Percentiles rank a stretch among this genome's conserved stretches.
phyloP scores from a whole-genome alignment of 352 stramenopile genomes.

The Globisporangium middletonii region DNA sequence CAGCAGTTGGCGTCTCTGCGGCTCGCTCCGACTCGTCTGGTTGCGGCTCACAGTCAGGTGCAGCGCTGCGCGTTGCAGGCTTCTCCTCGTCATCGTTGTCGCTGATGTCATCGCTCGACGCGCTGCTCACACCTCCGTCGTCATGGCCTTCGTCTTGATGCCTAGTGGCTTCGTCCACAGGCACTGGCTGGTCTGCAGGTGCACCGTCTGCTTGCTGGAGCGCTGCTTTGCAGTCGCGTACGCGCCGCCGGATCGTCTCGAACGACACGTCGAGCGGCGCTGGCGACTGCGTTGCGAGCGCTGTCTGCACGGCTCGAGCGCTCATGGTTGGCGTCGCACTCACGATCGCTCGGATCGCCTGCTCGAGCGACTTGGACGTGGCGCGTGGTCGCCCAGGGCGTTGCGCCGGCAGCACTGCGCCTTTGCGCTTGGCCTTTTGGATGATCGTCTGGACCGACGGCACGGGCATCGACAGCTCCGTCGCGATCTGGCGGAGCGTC shows the following conservation, averaged over 20 bases:
- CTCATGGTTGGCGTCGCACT: conserved; percentile 12
- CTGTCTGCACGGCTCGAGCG: conserved; percentile 21
- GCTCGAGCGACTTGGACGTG: conserved; percentile 24
- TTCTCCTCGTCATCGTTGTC: too few species aligned
- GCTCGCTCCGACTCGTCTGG: background rate
- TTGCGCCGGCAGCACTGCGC: conserved; percentile 15
- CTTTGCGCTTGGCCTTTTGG: conserved; percentile 26
- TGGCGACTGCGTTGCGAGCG: conserved; percentile 13
- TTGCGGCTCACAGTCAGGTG: background rate
- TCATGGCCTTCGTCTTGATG: background rate
- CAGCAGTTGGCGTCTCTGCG: too few species aligned
- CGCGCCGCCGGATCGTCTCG: conserved; percentile 33
- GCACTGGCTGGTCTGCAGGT: background rate
- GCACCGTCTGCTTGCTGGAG: conserved; percentile 1
- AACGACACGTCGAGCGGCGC: conserved; percentile 22
- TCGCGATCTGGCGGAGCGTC: conserved; percentile 24
- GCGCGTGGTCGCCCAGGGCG: conserved; percentile 23
- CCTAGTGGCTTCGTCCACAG: too few species aligned
- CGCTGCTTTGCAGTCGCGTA: conserved; percentile 22
- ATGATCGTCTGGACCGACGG: conserved; percentile 30
- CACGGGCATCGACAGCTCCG: conserved; percentile 22
- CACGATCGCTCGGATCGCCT: conserved; percentile 22
- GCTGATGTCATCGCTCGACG: background rate
- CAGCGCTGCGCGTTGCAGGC: too few species aligned
- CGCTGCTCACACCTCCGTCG: background rate